Percentiles rank a stretch among this genome's conserved stretches.
phyloP scores from a whole-genome alignment of 345 rosid genomes.

The Psidium guajava region DNA sequence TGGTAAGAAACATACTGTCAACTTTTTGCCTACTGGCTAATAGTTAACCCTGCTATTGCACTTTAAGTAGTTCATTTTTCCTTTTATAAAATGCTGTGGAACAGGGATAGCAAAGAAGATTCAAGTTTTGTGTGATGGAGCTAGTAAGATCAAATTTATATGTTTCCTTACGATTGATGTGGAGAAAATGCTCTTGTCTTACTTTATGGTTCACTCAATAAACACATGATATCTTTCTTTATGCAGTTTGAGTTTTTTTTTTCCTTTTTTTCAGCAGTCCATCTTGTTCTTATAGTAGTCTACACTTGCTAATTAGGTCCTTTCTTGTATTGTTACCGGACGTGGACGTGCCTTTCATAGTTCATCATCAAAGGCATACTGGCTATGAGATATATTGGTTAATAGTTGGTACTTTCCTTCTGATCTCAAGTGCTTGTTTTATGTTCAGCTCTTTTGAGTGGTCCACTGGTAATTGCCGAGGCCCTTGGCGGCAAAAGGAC shows the following conservation, averaged over 20 bases:
- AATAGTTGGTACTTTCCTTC: constrained; percentile 1
- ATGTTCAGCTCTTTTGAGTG: constrained; percentile 83
- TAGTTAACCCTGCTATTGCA: not conserved
- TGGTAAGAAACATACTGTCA: not conserved
- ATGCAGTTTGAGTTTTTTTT: not conserved
- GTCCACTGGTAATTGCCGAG: constrained; percentile 91
- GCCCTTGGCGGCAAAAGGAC: constrained; percentile 50
- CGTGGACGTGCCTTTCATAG: not conserved
- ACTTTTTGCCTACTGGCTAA: not conserved
- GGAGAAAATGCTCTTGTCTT: not conserved
- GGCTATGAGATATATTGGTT: not conserved
- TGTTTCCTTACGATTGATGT: not conserved
- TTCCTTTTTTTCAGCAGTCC: not conserved
- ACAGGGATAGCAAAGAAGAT: not conserved
- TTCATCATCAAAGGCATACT: not conserved
- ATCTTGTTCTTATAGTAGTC: not conserved
- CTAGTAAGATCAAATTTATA: not conserved
- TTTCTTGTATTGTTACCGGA: not conserved
- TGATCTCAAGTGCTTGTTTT: constrained; percentile 1
- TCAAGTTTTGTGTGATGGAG: not conserved
- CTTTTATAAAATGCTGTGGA: not conserved
- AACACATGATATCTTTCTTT: not conserved
- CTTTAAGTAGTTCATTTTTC: not conserved
- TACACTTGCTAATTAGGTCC: not conserved
- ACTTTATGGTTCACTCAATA: not conserved